Percentiles rank a stretch among this genome's conserved stretches.
Evolutionary conservation across 805 yeast species (phyloP).

Genomic region (Wickerhamiella sorbophila): DNA sequence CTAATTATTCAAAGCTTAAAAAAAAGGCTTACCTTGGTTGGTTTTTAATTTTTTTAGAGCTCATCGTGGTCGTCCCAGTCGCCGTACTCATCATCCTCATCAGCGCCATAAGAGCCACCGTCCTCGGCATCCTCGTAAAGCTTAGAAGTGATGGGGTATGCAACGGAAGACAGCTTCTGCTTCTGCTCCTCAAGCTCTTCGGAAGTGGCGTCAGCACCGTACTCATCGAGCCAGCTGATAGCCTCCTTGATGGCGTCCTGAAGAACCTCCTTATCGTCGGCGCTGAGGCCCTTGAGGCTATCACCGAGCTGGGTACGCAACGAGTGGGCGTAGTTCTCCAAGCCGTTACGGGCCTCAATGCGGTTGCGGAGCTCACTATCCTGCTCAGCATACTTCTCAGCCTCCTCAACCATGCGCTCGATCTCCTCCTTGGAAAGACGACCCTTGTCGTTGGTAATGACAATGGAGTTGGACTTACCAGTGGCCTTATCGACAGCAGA

Average conservation of each 20-base stretch:
- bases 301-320: constrained; percentile 55
- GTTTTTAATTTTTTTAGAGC: constrained; percentile 1
- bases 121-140: constrained; percentile 48
- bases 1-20: too few relatives aligned
- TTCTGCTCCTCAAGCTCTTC: constrained; percentile 92
- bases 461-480: constrained; percentile 80
- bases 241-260: constrained; percentile 79
- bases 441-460: constrained; percentile 88
- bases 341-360: constrained; percentile 74
- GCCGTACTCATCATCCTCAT: constrained; percentile 47
- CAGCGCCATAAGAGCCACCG: constrained; percentile 26
- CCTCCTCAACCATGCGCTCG: constrained; percentile 95
- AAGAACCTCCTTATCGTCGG: constrained; percentile 81
- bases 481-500: constrained; percentile 87
- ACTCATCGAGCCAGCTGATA: constrained; percentile 76
- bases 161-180: constrained; percentile 64
- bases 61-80: constrained; percentile 20
- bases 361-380: constrained; percentile 71
- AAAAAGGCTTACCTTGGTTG: neutral
- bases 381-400: constrained; percentile 86
- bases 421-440: constrained; percentile 87
- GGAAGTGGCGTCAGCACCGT: constrained; percentile 70
- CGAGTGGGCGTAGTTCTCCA: constrained; percentile 79
- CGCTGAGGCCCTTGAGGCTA: constrained; percentile 37
- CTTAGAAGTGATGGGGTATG: constrained; percentile 87